Evolutionary conservation across 768 basidiomycete species (phyloP).

Genomic region (Melanogaster broomeanus): DNA sequence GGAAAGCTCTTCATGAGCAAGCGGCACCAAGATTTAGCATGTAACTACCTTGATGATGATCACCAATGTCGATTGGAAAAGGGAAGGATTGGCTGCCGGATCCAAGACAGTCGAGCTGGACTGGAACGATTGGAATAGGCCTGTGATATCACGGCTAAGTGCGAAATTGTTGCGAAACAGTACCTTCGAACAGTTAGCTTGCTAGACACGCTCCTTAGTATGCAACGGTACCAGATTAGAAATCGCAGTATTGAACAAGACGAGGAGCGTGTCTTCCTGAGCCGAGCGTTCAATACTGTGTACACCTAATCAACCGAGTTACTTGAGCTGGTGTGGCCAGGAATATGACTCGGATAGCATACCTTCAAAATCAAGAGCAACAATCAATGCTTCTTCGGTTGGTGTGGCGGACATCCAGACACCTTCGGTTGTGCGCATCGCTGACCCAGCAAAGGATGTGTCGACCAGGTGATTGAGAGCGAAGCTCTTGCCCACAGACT

Average conservation of each 20-base stretch:
- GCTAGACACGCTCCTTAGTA: not conserved
- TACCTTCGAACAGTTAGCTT: constrained; percentile 38
- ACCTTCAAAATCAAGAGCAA: constrained; percentile 64
- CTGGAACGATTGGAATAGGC: constrained; percentile 57
- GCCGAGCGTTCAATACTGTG: constrained; percentile 58
- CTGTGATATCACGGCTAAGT: constrained; percentile 53
- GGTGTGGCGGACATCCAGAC: constrained; percentile 66
- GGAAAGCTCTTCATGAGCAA: not conserved
- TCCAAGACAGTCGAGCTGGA: constrained; percentile 53
- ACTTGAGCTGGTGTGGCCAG: not conserved
- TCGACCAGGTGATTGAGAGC: constrained; percentile 54
- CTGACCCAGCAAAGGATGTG: constrained; percentile 59
- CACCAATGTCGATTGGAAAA: constrained; percentile 54
- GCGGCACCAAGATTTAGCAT: not conserved
- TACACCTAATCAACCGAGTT: constrained; percentile 35
- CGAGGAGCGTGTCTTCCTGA: constrained; percentile 59
- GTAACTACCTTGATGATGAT: constrained; percentile 55
- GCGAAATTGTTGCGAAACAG: constrained; percentile 63
- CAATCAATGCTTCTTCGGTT: constrained; percentile 47
- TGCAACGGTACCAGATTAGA: constrained; percentile 51
- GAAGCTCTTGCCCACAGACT: constrained; percentile 19
- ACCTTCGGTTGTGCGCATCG: constrained; percentile 60
- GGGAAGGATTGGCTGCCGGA: constrained; percentile 50
- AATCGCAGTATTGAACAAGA: constrained; percentile 60
- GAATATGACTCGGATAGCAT: constrained; percentile 10